A percentile compares a stretch with the other conserved stretches of the same genome.
These are phyloP conservation scores for Penicillium sclerotiorum DNA, from an alignment of 2,329 filamentous ascomycete species.

Conservation along the genomic window DNA sequence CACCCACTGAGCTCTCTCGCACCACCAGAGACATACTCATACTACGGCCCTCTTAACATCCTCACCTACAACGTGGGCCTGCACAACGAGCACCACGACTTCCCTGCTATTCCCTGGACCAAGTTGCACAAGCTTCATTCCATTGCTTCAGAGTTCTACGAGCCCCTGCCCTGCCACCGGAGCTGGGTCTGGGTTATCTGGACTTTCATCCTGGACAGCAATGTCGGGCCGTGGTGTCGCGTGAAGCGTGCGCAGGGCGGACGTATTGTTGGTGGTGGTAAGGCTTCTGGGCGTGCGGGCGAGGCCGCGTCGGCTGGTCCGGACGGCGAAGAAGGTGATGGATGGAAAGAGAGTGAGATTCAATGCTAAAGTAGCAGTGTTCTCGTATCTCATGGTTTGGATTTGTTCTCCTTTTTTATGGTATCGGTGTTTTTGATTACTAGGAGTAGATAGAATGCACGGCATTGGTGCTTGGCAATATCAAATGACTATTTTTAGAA, in stretches of 20 bases:
- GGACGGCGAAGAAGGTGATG: slow-evolving; percentile 52
- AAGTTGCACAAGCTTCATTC: slow-evolving; percentile 73
- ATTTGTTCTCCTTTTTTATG: neutral
- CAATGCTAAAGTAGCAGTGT: slow-evolving; percentile 57
- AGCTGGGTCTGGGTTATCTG: slow-evolving; percentile 94
- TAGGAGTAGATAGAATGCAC: neutral
- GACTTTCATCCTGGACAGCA: slow-evolving; percentile 90
- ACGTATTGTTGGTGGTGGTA: slow-evolving; percentile 56
- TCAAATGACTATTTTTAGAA: slow-evolving; percentile 5
- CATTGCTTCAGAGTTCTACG: slow-evolving; percentile 90
- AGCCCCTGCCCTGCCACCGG: slow-evolving; percentile 78
- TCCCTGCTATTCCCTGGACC: slow-evolving; percentile 95
- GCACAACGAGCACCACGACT: slow-evolving; percentile 99
- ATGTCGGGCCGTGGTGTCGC: slow-evolving; percentile 85
- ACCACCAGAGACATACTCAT: slow-evolving; percentile 92
- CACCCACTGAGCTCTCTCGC: slow-evolving; percentile 64
- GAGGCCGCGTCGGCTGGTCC: slow-evolving; percentile 49
- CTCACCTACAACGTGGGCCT: slow-evolving; percentile 96
- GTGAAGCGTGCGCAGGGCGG: slow-evolving; percentile 88
- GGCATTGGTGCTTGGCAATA: slow-evolving; percentile 1
- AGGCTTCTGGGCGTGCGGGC: slow-evolving; percentile 41
- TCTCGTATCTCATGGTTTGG: neutral
- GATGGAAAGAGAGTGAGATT: slow-evolving; percentile 71
- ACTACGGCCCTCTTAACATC: slow-evolving; percentile 91
- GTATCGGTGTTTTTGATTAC: neutral